A percentile compares a stretch with the other conserved stretches of the same genome.
phyloP scores from a whole-genome alignment of 2,329 filamentous ascomycete genomes.

The Aspergillus pseudotamarii region DNA sequence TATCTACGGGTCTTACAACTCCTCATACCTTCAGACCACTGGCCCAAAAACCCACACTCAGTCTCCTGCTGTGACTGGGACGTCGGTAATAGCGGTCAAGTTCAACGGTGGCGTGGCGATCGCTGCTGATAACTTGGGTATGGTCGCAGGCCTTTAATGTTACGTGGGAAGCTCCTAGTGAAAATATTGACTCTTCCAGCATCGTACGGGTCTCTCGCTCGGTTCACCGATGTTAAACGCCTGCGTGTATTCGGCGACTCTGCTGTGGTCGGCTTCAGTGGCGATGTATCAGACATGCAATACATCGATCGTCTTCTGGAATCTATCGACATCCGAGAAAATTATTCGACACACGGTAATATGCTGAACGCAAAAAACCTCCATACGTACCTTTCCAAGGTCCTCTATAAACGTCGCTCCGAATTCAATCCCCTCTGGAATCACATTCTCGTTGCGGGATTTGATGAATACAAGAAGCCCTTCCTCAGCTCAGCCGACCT shows the following conservation, averaged over 20 bases:
- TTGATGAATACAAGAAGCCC: conserved; percentile 76
- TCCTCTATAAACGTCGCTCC: conserved; percentile 91
- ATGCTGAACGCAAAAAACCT: conserved; percentile 86
- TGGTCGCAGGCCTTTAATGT: conserved; percentile 22
- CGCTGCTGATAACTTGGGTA: conserved; percentile 94
- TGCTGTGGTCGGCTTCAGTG: conserved; percentile 88
- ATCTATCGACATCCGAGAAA: conserved; percentile 84
- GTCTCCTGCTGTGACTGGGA: conserved; percentile 91
- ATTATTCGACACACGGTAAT: conserved; percentile 66
- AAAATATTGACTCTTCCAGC: conserved; percentile 54
- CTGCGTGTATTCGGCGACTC: conserved; percentile 84
- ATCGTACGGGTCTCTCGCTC: conserved; percentile 94
- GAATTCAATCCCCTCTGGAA: conserved; percentile 99
- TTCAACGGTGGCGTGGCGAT: conserved; percentile 96
- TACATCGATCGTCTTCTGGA: conserved; percentile 89
- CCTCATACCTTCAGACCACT: conserved; percentile 73
- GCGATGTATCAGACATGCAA: conserved; percentile 99
- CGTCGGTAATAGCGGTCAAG: conserved; percentile 92
- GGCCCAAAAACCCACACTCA: conserved; percentile 85
- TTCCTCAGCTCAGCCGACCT: conserved; percentile 93
- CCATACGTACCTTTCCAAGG: conserved; percentile 93
- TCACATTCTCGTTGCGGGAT: conserved; percentile 84
- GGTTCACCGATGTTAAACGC: conserved; percentile 96
- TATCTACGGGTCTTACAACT: conserved; percentile 91
- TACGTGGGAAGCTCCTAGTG: neutral